phyloP scores from a whole-genome alignment of 192 early-diverging fungal species.

The Coemansia sp. region DNA sequence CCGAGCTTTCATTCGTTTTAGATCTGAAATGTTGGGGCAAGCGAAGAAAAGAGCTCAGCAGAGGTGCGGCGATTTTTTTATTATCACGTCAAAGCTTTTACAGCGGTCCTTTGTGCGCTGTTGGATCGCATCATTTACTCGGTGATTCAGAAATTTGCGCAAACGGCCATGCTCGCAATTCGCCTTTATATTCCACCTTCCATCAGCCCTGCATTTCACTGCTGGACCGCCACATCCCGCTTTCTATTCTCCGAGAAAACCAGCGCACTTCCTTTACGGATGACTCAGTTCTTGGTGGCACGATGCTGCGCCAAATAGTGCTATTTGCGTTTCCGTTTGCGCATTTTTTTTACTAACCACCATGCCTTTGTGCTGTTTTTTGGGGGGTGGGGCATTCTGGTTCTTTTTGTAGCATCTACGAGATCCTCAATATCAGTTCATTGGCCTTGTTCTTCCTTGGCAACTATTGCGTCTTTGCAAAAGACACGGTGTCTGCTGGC shows the following conservation, averaged over 20 bases:
- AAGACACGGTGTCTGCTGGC: constrained; percentile 35
- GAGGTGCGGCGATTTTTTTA: not conserved
- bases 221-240: not conserved
- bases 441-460: constrained; percentile 68
- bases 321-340: constrained; percentile 1
- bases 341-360: no score
- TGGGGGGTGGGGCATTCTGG: constrained; percentile 8
- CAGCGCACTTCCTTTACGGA: constrained; percentile 1
- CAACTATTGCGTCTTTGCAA: constrained; percentile 68
- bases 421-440: constrained; percentile 59
- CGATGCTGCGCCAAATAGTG: constrained; percentile 13
- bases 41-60: not conserved
- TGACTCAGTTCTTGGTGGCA: constrained; percentile 1
- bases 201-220: not conserved
- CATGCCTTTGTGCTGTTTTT: constrained; percentile 2
- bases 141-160: constrained; percentile 4
- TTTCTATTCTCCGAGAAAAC: not conserved
- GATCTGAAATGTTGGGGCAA: not conserved
- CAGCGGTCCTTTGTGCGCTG: not conserved
- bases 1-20: no score
- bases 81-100: not conserved
- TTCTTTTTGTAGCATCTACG: constrained; percentile 57
- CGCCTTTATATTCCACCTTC: not conserved
- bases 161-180: not conserved
- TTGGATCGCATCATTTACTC: constrained; percentile 2